These are phyloP conservation scores for Biancaea sappan DNA, from an alignment of 306 rosid genomes.

Conservation along the genomic window DNA sequence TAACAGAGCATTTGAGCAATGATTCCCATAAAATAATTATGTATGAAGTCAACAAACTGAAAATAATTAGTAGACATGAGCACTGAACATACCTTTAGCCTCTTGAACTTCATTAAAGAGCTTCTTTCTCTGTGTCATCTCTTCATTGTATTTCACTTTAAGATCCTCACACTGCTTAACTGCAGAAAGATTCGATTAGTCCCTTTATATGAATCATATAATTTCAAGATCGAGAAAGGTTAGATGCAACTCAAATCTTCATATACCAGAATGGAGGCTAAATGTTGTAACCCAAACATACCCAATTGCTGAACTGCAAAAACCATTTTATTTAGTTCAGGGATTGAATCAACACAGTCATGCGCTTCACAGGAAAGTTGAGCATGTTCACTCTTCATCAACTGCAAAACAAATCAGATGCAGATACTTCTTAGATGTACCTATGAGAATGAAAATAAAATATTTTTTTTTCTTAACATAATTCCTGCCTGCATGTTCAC, in stretches of 20 bases:
- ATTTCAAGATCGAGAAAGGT: conserved; percentile 13
- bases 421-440: conserved; percentile 1
- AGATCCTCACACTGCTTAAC: conserved; percentile 91
- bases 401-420: conserved; percentile 53
- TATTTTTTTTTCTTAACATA: no score
- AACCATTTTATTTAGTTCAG: conserved; percentile 81
- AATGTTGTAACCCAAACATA: conserved; percentile 42
- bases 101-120: conserved; percentile 92
- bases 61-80: conserved; percentile 18
- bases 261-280: conserved; percentile 14
- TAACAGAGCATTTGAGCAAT: conserved; percentile 12
- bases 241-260: conserved; percentile 15
- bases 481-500: conserved; percentile 59
- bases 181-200: conserved; percentile 43
- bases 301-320: conserved; percentile 80
- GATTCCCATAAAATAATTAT: conserved; percentile 6
- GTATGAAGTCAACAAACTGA: neutral
- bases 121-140: conserved; percentile 72
- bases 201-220: conserved; percentile 20
- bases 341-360: conserved; percentile 84
- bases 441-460: conserved; percentile 8
- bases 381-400: conserved; percentile 66
- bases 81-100: conserved; percentile 65
- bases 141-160: conserved; percentile 75
- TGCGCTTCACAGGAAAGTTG: conserved; percentile 74